Evolutionary conservation across 75 land plant genomes (phyloP), one percentile per base, ranked within the genome.

Genomic region (Pseudotsuga menziesii): DNA sequence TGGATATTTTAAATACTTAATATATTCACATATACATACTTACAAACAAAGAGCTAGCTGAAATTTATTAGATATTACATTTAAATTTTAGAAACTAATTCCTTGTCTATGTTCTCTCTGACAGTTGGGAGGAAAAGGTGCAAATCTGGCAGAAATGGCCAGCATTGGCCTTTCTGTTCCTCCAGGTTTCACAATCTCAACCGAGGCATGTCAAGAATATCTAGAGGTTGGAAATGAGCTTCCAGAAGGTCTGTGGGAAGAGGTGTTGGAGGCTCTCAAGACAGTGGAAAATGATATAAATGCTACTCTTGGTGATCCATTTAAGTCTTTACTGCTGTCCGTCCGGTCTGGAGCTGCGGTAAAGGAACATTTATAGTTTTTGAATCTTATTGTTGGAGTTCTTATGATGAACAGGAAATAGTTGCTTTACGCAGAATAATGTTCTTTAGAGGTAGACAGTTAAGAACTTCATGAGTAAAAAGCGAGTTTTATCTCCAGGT

Each of bases 311-410:
- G 99, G 98, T 1, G 90, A 97, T 82, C 98, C 99, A 66, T 69
- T 81, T 39, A 92, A 77, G 80, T 93, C 99, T 25, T 88, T 97
- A 26, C 93, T 97, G 72, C 89, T 97, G 20, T 97, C 99, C 41
- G 99, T 97, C 29, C 93, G 99, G 23, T 94, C 98, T 48, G 99
- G 99, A 44, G 99, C 99, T 72, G 99, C 99, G 35, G 99, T 97
- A 80, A 82, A 86, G 35, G 13, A 23, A 17, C 13, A 22, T 32
- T 55, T 56, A 26, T 27, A 56, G 5, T 5, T 4, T 44, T 82
- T 39, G 3, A 77, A 36, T 9, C 23, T 5, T 26, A 26, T 71
- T 69, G 23, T 73, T 69, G 39, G 16, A 41, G 41, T 9, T n/a
- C 39, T 35, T 8, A 69, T 2, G 52, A 69, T 69, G 17, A 60